Evolutionary conservation across 2,329 filamentous ascomycete genomes (phyloP).

Genomic region (Colletotrichum australisinense): DNA sequence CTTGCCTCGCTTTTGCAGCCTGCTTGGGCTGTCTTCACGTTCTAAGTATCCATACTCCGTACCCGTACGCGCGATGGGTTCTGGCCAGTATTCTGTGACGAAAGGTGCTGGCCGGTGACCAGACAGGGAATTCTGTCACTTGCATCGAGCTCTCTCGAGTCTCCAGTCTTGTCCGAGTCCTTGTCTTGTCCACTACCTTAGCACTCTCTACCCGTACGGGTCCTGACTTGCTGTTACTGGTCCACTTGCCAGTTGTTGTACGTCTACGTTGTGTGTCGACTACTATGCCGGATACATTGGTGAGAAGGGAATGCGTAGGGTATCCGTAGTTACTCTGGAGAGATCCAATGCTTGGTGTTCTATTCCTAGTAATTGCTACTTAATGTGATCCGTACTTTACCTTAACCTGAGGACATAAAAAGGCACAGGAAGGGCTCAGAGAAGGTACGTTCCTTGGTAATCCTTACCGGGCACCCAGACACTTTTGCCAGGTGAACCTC

Average conservation of each 20-base stretch:
- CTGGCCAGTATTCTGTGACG: neutral
- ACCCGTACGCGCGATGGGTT: neutral
- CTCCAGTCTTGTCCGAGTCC: neutral
- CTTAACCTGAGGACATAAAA: too few species aligned
- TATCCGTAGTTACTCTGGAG: neutral
- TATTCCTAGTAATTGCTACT: neutral
- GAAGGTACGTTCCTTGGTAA: neutral
- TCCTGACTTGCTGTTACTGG: neutral
- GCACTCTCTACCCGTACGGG: neutral
- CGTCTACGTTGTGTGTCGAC: neutral
- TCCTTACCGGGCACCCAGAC: neutral
- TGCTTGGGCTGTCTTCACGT: neutral
- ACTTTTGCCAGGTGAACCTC: neutral
- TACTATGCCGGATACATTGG: neutral
- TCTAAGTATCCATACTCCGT: neutral
- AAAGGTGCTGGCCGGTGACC: neutral
- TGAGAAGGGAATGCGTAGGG: neutral
- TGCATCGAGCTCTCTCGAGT: neutral
- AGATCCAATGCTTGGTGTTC: neutral
- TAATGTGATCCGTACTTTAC: too few species aligned
- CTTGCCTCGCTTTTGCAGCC: neutral
- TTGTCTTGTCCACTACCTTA: neutral
- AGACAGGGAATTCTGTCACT: constrained; percentile 6
- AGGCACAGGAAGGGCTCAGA: neutral
- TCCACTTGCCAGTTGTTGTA: neutral